Base-by-base conservation (phyloP, 192 early-diverging fungal species). In the Umbelopsis ramanniana region DNA sequence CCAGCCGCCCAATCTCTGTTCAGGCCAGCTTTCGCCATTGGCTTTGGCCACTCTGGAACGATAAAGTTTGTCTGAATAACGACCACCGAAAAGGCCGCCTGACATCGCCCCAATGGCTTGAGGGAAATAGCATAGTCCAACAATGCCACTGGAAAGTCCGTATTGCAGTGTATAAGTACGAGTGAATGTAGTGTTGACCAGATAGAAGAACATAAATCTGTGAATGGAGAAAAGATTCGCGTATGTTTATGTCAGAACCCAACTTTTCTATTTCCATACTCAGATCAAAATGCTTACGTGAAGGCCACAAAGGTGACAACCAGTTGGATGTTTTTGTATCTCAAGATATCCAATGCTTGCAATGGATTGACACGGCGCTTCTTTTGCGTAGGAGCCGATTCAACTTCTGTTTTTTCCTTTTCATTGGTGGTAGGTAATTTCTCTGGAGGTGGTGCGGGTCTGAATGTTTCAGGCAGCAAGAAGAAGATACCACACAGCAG, bases 71-170 rank as follows among this genome's bases (percentile, higher is more conserved):
- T 76, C 75, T 2, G 69, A 71, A 33, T 71, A 48, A 17, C 75
- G 60, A 5, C 75, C 75, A n/a, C 75, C 75, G 29, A 50, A 19
- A 54, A 66, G 63, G 48, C 75, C 70, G 22, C 75, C 75, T 23
- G 66, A 14, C 50, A 81, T 66, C 1, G 69, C 29, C 0, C 79
- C 79, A 12, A 45, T 46, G 11, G 79, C 79, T 6, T 54, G 54
- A 10, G 75, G 55, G 6, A 81, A 40, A 38, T 81, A 81, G 24
- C 75, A 81, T 1, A 81, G 26, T 33, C 79, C 79, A 17, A 81
- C 75, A 24, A 63, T 67, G n/a, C 70, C 69, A 23, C 75, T 69
- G 60, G 50, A 26, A 24, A 81, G 60, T 8, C 67, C 53, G 45
- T 81, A 81, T 48, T 81, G 79, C 23, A 77, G 6, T 3, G 68